Percentiles rank a stretch among this genome's conserved stretches.
Evolutionary conservation across 306 rosid genomes (phyloP).

Genomic region (Cucumis melo): DNA sequence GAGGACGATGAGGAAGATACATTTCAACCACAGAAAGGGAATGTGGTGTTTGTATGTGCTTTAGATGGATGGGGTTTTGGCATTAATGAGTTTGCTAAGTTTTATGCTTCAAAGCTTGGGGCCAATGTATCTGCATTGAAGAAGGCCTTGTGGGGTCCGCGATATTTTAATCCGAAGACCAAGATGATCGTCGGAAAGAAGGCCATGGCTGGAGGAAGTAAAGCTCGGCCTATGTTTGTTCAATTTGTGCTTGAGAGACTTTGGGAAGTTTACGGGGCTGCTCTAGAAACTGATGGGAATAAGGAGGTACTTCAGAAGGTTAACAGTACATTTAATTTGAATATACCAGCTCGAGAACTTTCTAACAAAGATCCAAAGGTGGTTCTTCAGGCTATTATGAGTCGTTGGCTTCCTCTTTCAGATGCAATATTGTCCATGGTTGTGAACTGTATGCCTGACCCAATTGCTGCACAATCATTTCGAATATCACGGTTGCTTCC

Average conservation of each 20-base stretch:
- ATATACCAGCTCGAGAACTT: slow-evolving; percentile 47
- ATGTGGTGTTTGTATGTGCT: slow-evolving; percentile 74
- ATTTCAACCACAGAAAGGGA: slow-evolving; percentile 78
- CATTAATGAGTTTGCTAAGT: slow-evolving; percentile 50
- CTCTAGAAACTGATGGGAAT: slow-evolving; percentile 36
- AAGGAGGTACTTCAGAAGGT: slow-evolving; percentile 49
- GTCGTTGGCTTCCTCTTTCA: slow-evolving; percentile 78
- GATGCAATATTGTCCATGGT: slow-evolving; percentile 62
- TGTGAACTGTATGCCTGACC: slow-evolving; percentile 58
- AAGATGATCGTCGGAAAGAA: slow-evolving; percentile 81
- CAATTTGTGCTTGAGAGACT: slow-evolving; percentile 77
- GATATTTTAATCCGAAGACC: slow-evolving; percentile 41
- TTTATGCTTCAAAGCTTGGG: slow-evolving; percentile 57
- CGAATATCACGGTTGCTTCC: slow-evolving; percentile 58
- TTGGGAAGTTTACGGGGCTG: slow-evolving; percentile 67
- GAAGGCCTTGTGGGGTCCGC: slow-evolving; percentile 70
- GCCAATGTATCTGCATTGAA: slow-evolving; percentile 41
- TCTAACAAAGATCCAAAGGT: slow-evolving; percentile 60
- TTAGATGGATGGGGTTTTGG: slow-evolving; percentile 91
- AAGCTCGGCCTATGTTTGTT: slow-evolving; percentile 75
- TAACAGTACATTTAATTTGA: slow-evolving; percentile 50
- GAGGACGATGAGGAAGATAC: slow-evolving; percentile 72
- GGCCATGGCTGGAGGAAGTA: slow-evolving; percentile 28
- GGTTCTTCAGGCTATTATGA: slow-evolving; percentile 69
- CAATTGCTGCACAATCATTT: slow-evolving; percentile 44